These are phyloP conservation scores for Amaranthus tricolor DNA, from an alignment of 179 eudicot species.

Conservation along the genomic window DNA sequence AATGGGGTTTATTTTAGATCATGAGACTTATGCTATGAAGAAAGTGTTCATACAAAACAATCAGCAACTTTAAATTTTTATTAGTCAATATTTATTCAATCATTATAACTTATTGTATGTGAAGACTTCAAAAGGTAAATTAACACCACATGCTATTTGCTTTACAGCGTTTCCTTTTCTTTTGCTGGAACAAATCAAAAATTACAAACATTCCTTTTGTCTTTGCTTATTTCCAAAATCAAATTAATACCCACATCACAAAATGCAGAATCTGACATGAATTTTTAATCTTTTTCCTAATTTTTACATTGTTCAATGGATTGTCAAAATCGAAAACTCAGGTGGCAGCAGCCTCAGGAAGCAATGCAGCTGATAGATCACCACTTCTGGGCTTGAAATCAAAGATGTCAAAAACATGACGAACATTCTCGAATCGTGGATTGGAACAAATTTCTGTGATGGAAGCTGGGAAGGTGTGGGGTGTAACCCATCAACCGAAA, in stretches of 20 bases:
- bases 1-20: constrained; percentile 53
- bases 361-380: constrained; percentile 54
- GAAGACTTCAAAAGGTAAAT: constrained; percentile 16
- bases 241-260: constrained; percentile 38
- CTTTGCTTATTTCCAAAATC: constrained; percentile 10
- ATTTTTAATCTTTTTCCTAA: constrained; percentile 35
- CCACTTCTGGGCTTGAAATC: constrained; percentile 70
- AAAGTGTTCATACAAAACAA: constrained; percentile 82
- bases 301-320: constrained; percentile 28
- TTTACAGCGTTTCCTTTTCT: constrained; percentile 37
- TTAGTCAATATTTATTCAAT: constrained; percentile 24
- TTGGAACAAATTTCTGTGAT: constrained; percentile 63
- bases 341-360: constrained; percentile 20
- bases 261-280: constrained; percentile 51
- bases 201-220: background rate
- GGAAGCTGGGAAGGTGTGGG: constrained; percentile 86
- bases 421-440: constrained; percentile 60
- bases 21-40: constrained; percentile 97
- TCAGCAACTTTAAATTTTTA: constrained; percentile 32
- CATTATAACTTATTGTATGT: constrained; percentile 61
- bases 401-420: constrained; percentile 59
- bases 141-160: constrained; percentile 26
- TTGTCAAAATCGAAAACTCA: constrained; percentile 21
- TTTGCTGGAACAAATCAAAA: constrained; percentile 4
- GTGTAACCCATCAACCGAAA: constrained; percentile 46